Evolutionary conservation across 345 rosid genomes (phyloP), one percentile per base, ranked within the genome.

Genomic region (Populus pruinosa): DNA sequence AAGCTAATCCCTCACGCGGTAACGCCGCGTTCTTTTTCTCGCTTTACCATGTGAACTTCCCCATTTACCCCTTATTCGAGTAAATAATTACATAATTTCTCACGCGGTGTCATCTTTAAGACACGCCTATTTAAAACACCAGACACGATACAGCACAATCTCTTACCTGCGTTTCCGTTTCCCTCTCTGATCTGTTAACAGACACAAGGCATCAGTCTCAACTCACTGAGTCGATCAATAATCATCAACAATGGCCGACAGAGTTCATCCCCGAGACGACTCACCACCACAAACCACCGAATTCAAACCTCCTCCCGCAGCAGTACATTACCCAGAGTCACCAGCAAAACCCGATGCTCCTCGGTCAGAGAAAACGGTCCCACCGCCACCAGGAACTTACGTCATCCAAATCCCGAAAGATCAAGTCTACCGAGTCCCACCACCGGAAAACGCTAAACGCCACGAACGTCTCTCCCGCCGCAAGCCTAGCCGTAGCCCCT

Each of bases 361-460:
- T 10, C 27, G 8, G 5, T 41, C 79, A 16, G 86, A 72, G 29
- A 88, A 89, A 38, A 85, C 91, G 6, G 67, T 70, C 5, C 86
- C 90, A 1, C 80, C 85, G 21, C 90, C 90, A 10, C 86, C 91
- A 3, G 87, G 86, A 8, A 93, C 97, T 3, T 92, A 93, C 91
- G 94, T 96, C 43, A 83, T 92, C 81, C 93, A 88, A 64, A 81
- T 96, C 78, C 99, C 97, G 5, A 96, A 96, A 72, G 94, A 93
- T 79, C 96, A 90, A 77, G 74, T 96, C 88, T 90, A 91, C 86
- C 91, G 94, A n/a, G 84, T 96, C 6, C 98, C 99, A 0, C 98
- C 99, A 1, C 96, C 93, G 36, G 96, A 87, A 74, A 92, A 92
- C 81, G 91, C 93, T 17, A 84, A 81, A 27, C 97, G 90, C 31